A percentile compares a stretch with the other conserved stretches of the same genome.
Conservation (phyloP, 2,329 filamentous ascomycete genomes). For the Metarhizium sp. region DNA sequence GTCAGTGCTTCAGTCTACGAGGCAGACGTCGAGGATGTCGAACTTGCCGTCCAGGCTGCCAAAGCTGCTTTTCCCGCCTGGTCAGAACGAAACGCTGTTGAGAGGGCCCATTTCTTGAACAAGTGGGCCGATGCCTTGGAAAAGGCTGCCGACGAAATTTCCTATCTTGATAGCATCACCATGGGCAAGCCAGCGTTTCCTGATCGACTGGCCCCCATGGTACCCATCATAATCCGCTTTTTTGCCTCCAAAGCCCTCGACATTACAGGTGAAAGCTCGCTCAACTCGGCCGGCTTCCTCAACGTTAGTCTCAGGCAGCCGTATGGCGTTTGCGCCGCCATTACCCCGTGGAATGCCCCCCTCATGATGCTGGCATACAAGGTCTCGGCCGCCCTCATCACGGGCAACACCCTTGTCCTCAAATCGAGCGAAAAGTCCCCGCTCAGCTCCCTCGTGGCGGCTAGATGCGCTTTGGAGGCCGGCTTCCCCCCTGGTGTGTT, state of each 20-base stretch:
- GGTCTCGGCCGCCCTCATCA: slow-evolving; percentile 36
- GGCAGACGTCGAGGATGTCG: slow-evolving; percentile 36
- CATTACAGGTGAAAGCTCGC: slow-evolving; percentile 25
- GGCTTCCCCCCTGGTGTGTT: slow-evolving; percentile 69
- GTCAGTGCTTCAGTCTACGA: slow-evolving; percentile 14
- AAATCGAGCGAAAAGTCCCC: slow-evolving; percentile 48
- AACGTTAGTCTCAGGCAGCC: slow-evolving; percentile 38
- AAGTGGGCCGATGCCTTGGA: slow-evolving; percentile 35
- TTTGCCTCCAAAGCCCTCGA: slow-evolving; percentile 33
- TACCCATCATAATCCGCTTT: slow-evolving; percentile 31
- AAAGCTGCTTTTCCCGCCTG: slow-evolving; percentile 38
- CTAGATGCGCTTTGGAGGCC: slow-evolving; percentile 55
- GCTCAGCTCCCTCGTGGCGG: slow-evolving; percentile 22
- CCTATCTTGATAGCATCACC: slow-evolving; percentile 32
- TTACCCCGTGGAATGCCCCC: slow-evolving; percentile 50
- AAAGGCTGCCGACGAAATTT: slow-evolving; percentile 30
- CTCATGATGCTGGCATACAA: slow-evolving; percentile 37
- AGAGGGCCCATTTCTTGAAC: slow-evolving; percentile 32
- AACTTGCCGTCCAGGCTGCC: slow-evolving; percentile 37
- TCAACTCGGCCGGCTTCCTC: slow-evolving; percentile 29
- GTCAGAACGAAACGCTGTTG: slow-evolving; percentile 27
- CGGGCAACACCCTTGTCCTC: slow-evolving; percentile 40
- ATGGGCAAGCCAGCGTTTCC: slow-evolving; percentile 32
- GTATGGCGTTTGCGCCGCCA: slow-evolving; percentile 42
- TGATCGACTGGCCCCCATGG: slow-evolving; percentile 24